Evolutionary conservation across 2,329 filamentous ascomycete genomes (phyloP), one percentile per base, ranked within the genome.

Genomic region (Leptographium procerum): DNA sequence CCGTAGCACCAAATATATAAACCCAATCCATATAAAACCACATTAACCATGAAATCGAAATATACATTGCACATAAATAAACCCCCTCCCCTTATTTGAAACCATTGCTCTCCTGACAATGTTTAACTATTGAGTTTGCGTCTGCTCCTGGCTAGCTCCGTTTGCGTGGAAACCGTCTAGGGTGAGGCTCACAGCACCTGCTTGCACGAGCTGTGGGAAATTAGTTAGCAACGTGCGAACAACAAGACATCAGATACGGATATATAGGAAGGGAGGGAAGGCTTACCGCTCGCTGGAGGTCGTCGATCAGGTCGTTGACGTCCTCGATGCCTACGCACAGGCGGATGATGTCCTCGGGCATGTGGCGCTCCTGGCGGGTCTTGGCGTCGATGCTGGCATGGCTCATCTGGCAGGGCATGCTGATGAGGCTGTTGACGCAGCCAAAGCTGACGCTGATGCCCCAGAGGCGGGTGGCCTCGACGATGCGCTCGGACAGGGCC

Each of bases 351-450:
- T 99, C 94, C 73, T 99, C 94, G 13, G 94, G 94, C 85, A 99
- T 88, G 64, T 92, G 86, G 63, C 91, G 82, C 74, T 95, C 91
- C 66, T 84, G 79, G 65, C 94, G 80, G 56, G 91, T 97, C 77
- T 96, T 95, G 60, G 91, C 89, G 69, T 97, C 94, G 68, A 99
- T 99, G 69, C 90, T 96, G 45, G 94, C 94, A 73, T 99, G 94
- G 73, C 92, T 97, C 95, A 99, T 99, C 68, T 92, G 91, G 75
- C 94, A 99, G 10, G 94, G 92, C 92, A 99, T 96, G 75, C 91
- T 96, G 73, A 99, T 99, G 71, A 99, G 77, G 70, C 89, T 95
- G 76, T 99, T 99, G 64, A 99, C 94, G 70, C 94, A 97, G 53
- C 94, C 94, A 70, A 99, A 99, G 68, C 90, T 96, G 60, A 99